Base-by-base conservation (phyloP, 768 basidiomycete genomes). In the Pholiota conissans region DNA sequence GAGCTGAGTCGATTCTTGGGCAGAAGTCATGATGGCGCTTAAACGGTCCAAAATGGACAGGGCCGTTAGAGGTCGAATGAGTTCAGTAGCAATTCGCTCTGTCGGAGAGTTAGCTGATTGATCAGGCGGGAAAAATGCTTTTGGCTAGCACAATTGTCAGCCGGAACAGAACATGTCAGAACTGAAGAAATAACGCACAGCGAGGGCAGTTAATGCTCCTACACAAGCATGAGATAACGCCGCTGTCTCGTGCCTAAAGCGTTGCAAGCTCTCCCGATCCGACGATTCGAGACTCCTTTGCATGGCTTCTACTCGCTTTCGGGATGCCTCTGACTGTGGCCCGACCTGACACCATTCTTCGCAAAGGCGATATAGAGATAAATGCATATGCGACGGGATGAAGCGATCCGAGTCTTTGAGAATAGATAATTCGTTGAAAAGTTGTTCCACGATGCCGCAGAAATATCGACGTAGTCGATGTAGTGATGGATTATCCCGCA, bases 301-400 rank as follows among this genome's bases (percentile, higher is more conserved):
- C 84, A 94, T 93, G 55, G 81, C 65, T 24, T 83, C 79, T 40
- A 88, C 74, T 48, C 90, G 81, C 53, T 86, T 89, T 69, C 85
- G 89, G 35, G 84, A 81, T n/a, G 76, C 72, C 59, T 93, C 91
- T 0, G 84, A 79, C 63, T 91, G 86, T 28, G 85, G 81, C 5
- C 92, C 94, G 46, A 90, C 77, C 65, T 92, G 87, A 70, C 94
- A 96, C 95, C 95, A 97, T 65, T 95, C 93, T 71, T 95, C 93
- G 63, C 93, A 95, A 35, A 93, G 75, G 30, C 88, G 84, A 72
- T 91, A 96, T 29, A 96, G 72, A 2, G 87, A 81, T 6, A 95
- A 79, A 65, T 93, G 85, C 75, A 87, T 87, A 56, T 90, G 83
- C 4, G 81, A 75, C 1, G 90, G 86, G 51, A 91, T 83, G 67